A percentile compares a stretch with the other conserved stretches of the same genome.
Conservation (phyloP, 2,329 filamentous ascomycete species). For the Aspergillus ochraceus region DNA sequence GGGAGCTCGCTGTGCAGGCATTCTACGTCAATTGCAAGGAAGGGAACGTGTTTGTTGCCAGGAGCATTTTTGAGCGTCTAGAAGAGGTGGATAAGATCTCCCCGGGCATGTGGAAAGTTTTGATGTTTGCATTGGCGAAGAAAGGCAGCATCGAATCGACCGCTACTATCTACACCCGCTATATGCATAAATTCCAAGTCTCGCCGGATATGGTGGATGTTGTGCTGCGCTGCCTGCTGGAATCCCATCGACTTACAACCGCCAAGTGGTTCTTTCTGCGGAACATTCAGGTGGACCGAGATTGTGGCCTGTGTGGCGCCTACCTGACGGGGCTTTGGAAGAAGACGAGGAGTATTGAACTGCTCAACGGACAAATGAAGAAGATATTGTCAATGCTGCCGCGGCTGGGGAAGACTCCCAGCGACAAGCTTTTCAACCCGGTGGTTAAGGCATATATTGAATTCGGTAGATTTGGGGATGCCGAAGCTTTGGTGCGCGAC, state of each 20-base stretch:
- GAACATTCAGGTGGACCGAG: conserved; percentile 32
- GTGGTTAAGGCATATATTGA: conserved; percentile 42
- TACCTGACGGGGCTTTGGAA: conserved; percentile 41
- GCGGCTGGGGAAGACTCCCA: conserved; percentile 32
- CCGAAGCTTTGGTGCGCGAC: conserved; percentile 35
- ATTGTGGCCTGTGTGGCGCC: conserved; percentile 36
- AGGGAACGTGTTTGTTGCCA: conserved; percentile 40
- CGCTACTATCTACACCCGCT: conserved; percentile 32
- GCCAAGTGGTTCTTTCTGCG: conserved; percentile 39
- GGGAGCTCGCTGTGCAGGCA: conserved; percentile 30
- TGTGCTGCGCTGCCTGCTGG: conserved; percentile 38
- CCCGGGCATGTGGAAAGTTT: conserved; percentile 35
- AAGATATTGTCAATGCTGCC: conserved; percentile 29
- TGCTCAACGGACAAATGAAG: conserved; percentile 35
- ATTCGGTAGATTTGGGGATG: conserved; percentile 35
- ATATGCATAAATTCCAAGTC: conserved; percentile 28
- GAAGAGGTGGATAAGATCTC: conserved; percentile 33
- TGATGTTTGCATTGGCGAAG: conserved; percentile 38
- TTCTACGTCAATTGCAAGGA: conserved; percentile 39
- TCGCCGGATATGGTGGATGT: conserved; percentile 34
- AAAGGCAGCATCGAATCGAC: conserved; percentile 39
- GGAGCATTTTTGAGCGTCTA: conserved; percentile 36
- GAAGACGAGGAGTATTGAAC: conserved; percentile 38
- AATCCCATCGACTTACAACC: conserved; percentile 36
- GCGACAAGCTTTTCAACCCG: conserved; percentile 42